Evolutionary conservation across 2,329 filamentous ascomycete species (phyloP).

Genomic region (Clarireedia sp.): DNA sequence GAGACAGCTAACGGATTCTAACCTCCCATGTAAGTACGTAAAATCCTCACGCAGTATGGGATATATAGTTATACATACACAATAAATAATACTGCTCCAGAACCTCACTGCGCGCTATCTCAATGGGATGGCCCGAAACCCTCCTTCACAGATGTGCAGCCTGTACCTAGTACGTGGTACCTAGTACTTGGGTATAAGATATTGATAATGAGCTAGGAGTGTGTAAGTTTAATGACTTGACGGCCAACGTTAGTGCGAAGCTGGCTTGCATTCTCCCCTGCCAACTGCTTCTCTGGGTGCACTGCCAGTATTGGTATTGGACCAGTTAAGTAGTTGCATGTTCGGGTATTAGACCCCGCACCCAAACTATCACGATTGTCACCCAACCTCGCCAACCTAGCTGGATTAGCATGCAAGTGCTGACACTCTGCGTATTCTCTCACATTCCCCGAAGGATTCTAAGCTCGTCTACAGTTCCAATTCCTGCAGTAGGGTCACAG

Average conservation of each 20-base stretch:
- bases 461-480: neutral
- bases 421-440: neutral
- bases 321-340: neutral
- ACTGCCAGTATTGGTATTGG: neutral
- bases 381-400: neutral
- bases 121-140: neutral
- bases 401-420: conserved; percentile 3
- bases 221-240: neutral
- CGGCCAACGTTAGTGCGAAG: neutral
- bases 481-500: neutral
- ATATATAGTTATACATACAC: no score
- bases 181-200: neutral
- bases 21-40: neutral
- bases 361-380: neutral
- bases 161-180: neutral
- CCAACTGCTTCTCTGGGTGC: neutral
- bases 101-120: neutral
- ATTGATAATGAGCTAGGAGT: neutral
- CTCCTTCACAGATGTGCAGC: neutral
- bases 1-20: neutral
- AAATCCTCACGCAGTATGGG: no score
- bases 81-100: neutral
- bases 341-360: conserved; percentile 1
- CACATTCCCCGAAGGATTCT: neutral
- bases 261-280: conserved; percentile 1